Conservation (phyloP, 2,329 filamentous ascomycete genomes). For the Corynespora cassiicola region DNA sequence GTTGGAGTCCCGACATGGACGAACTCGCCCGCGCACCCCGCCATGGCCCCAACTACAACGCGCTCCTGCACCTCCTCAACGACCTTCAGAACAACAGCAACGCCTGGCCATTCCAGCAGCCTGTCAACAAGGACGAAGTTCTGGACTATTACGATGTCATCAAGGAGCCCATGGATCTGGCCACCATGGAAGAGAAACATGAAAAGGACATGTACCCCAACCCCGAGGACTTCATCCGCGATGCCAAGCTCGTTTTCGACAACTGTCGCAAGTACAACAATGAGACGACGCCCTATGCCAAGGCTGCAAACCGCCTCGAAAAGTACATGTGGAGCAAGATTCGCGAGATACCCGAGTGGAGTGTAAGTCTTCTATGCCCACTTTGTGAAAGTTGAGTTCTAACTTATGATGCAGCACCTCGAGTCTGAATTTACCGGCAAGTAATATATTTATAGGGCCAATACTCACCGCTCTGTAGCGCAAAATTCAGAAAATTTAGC, state of each 20-base stretch:
- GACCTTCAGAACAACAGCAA: conserved; percentile 93
- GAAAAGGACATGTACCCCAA: conserved; percentile 91
- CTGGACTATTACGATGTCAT: conserved; percentile 99
- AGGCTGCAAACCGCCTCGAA: conserved; percentile 90
- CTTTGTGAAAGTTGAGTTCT: conserved; percentile 3
- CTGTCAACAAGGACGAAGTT: conserved; percentile 94
- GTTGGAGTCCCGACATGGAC: conserved; percentile 98
- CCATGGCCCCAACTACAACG: conserved; percentile 95
- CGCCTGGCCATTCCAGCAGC: conserved; percentile 92
- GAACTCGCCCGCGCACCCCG: conserved; percentile 92
- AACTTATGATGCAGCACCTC: conserved; percentile 28
- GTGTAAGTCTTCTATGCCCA: conserved; percentile 25
- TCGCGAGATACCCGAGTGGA: conserved; percentile 90
- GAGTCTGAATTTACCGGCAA: conserved; percentile 39
- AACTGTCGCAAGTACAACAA: conserved; percentile 98
- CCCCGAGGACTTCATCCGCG: conserved; percentile 90
- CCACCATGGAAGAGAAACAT: conserved; percentile 94
- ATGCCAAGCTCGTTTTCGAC: conserved; percentile 87
- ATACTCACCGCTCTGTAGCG: no score
- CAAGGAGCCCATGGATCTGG: conserved; percentile 95
- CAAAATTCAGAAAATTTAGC: no score
- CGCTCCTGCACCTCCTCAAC: conserved; percentile 89
- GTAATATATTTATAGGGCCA: conserved; percentile 10
- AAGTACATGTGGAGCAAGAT: conserved; percentile 97
- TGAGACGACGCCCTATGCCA: conserved; percentile 92